Evolutionary conservation across 2,329 filamentous ascomycete genomes (phyloP), one percentile per base, ranked within the genome.

Genomic region (Dichotomopilus funicola): DNA sequence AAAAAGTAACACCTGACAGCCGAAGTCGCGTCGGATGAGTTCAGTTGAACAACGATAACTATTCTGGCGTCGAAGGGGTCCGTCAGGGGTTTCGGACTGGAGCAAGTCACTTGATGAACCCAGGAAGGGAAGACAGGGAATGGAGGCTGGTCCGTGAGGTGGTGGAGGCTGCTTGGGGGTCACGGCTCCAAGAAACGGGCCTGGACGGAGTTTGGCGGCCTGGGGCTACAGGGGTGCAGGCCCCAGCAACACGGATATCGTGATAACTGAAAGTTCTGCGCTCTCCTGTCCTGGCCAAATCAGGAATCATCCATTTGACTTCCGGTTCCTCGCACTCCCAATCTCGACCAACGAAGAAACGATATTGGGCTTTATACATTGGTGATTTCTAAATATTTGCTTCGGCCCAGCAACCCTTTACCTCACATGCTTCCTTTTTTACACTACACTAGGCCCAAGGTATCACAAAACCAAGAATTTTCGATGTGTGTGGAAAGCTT

Each of bases 181-280:
- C 44, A 47, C 49, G 49, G 49, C 49, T 34, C 37, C 27, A n/a
- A 41, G 53, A 45, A 53, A 36, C 13, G 42, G 41, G 35, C 46
- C 53, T 51, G 48, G 54, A 11, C 46, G 50, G 46, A 45, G 50
- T 53, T 45, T 56, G 54, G 51, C 50, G 51, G 55, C 41, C 47
- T 51, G 50, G 54, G 51, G 36, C 10, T 50, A 38, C 53, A 54
- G 46, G 56, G 56, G 53, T 58, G 45, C 11, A 34, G 27, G 27
- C 51, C 51, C 55, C 47, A 44, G 43, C 36, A 48, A 51, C 49
- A 47, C 27, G 51, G 51, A 43, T 34, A 37, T 50, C 50, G 47
- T 43, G 47, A 53, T 51, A 50, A 53, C 7, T 3, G 31, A 19
- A 44, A 19, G 49, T 51, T 41, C 49, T 19, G 33, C 45, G 45